Evolutionary conservation across 1,284 basidiomycete genomes (phyloP), one percentile per base, ranked within the genome.

Genomic region (Trichosporon asahii): DNA sequence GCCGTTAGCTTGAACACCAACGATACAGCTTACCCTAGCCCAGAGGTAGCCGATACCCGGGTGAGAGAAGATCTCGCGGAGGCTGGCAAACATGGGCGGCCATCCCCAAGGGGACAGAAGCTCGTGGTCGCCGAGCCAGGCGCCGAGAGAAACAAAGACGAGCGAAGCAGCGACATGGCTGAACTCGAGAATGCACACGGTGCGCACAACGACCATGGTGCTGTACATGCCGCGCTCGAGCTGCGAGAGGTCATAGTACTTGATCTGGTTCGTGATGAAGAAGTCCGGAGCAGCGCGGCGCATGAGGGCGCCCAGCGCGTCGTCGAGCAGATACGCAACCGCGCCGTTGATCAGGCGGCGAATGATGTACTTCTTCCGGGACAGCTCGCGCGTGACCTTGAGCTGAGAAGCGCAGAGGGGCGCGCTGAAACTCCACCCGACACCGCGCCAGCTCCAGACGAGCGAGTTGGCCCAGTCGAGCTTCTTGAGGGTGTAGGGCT

Each of bases 391-490:
- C 5, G 18, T 31, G n/a, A 76, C 75, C 15, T 61, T 61, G 57
- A 61, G 21, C 29, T 61, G 57, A 6, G 76, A 76, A 4, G 68
- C 49, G 2, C 76, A 73, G 2, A 81, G 73, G 1, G 76, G 74
- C 18, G 76, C 72, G n/a, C 68, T 68, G 49, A 71, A 78, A 71
- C 78, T 79, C 81, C 81, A 82, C 2, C 81, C 81, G 5, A 82
- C 75, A 25, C 81, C 80, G 12, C 81, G 74, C 44, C 67, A 75
- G 1, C 79, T 79, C 72, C 75, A 80, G 67, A 71, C 77, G 25
- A 80, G 75, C 25, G 74, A 75, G 0, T 57, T 27, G 0, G 78
- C 75, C 81, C 81, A 82, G 44, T 68, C 73, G 29, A 79, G 67
- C 68, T 81, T 81, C 27, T 76, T 74, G 25, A 72, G 67, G 1